Conservation (phyloP, 2,329 filamentous ascomycete species). For the Metarhizium sp. region DNA sequence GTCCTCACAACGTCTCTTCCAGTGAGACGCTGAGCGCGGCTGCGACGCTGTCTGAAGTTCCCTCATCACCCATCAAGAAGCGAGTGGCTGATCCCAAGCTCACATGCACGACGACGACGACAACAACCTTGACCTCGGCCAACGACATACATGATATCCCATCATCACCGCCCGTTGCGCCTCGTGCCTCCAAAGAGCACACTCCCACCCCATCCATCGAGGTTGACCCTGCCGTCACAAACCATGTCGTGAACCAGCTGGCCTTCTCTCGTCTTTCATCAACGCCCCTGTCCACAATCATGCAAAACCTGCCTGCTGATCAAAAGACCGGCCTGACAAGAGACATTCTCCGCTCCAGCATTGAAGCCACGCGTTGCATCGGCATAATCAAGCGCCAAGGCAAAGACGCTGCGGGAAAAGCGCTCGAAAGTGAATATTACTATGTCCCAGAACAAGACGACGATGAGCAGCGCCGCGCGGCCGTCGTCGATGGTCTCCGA, state of each 20-base stretch:
- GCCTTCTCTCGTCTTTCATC: constrained; percentile 90
- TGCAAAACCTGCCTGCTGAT: constrained; percentile 70
- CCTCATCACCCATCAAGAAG: constrained; percentile 15
- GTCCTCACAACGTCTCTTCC: constrained; percentile 12
- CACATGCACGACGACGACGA: constrained; percentile 5
- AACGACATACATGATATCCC: constrained; percentile 9
- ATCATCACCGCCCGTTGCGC: constrained; percentile 12
- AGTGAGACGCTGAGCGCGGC: constrained; percentile 13
- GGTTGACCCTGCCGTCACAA: constrained; percentile 45
- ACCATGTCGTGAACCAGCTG: constrained; percentile 91
- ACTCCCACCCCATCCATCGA: constrained; percentile 16
- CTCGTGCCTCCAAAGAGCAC: constrained; percentile 12
- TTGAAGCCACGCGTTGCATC: constrained; percentile 69
- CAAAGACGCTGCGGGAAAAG: constrained; percentile 91
- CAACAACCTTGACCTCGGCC: neutral
- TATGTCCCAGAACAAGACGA: constrained; percentile 83
- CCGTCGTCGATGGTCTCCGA: constrained; percentile 75
- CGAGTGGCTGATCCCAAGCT: neutral
- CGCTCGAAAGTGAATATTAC: constrained; percentile 93
- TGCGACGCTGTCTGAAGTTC: constrained; percentile 10
- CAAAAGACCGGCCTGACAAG: constrained; percentile 50
- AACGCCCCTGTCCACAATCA: constrained; percentile 79
- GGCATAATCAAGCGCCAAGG: constrained; percentile 84
- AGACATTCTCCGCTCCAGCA: constrained; percentile 57
- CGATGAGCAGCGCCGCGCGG: constrained; percentile 69